Evolutionary conservation across 2,329 filamentous ascomycete genomes (phyloP).

Genomic region (Scytalidium sp.): DNA sequence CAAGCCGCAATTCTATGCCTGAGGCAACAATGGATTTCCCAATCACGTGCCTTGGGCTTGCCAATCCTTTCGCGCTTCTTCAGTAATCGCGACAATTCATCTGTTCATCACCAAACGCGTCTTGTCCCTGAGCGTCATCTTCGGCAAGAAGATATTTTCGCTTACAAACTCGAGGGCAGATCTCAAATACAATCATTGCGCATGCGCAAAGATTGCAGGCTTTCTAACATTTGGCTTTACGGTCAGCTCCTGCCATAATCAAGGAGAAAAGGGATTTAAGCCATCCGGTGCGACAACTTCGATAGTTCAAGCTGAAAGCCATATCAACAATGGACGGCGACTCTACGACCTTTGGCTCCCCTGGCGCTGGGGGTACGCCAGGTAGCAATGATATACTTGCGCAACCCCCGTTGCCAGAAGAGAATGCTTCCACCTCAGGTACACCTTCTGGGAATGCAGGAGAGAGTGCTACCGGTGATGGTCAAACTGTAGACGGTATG

Average conservation of each 20-base stretch:
- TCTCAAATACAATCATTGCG: conserved; percentile 1
- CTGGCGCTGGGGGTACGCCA: conserved; percentile 53
- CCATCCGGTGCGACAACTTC: conserved; percentile 26
- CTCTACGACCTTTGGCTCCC: conserved; percentile 54
- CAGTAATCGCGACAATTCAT: background rate
- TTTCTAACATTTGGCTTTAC: background rate
- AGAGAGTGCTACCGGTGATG: conserved; percentile 24
- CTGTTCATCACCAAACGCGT: background rate
- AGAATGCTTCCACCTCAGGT: conserved; percentile 27
- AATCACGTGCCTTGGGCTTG: background rate
- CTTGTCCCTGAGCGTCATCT: background rate
- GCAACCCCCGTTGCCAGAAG: conserved; percentile 49
- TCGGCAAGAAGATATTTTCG: background rate
- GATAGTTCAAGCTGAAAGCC: conserved; percentile 13
- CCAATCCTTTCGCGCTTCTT: background rate
- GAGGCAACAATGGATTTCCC: background rate
- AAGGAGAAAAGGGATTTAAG: background rate
- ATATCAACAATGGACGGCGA: conserved; percentile 54
- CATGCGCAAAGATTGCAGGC: conserved; percentile 2
- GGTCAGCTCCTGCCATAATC: background rate
- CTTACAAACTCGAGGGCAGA: background rate
- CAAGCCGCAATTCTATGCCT: background rate
- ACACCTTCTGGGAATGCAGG: conserved; percentile 4
- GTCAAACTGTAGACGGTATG: conserved; percentile 44
- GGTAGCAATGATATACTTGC: conserved; percentile 54